phyloP scores from a whole-genome alignment of 2,329 filamentous ascomycete species.

The Alternaria ethzedia region DNA sequence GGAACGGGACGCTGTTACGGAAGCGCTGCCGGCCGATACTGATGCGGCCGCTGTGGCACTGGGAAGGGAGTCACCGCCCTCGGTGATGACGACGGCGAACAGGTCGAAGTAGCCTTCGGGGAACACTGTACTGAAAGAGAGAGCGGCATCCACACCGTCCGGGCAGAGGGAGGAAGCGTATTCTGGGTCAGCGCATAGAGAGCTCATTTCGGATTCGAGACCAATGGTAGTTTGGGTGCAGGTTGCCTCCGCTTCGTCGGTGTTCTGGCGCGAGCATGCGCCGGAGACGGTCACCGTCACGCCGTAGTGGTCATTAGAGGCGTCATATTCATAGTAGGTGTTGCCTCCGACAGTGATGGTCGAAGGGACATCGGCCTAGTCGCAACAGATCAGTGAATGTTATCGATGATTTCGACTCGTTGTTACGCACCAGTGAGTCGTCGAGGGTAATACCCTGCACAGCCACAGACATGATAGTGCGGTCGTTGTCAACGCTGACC shows the following conservation, averaged over 20 bases:
- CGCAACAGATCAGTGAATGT: background rate
- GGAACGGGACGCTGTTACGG: background rate
- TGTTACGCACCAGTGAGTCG: background rate
- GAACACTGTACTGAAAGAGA: background rate
- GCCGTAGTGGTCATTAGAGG: conserved; percentile 8
- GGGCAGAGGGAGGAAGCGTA: background rate
- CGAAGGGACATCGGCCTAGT: background rate
- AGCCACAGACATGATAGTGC: conserved; percentile 26
- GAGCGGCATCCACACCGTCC: background rate
- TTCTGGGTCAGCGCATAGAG: conserved; percentile 11
- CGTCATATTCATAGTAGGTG: conserved; percentile 23
- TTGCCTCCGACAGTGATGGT: conserved; percentile 25
- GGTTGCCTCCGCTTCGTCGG: conserved; percentile 16
- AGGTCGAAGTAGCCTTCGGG: conserved; percentile 20
- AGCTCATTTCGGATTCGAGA: conserved; percentile 7
- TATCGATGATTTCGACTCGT: background rate
- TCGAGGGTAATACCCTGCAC: conserved; percentile 1
- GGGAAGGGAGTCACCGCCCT: conserved; percentile 33
- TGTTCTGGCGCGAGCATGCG: conserved; percentile 18
- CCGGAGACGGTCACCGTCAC: conserved; percentile 15
- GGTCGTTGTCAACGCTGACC: conserved; percentile 24
- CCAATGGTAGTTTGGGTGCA: conserved; percentile 22
- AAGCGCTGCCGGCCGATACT: conserved; percentile 18
- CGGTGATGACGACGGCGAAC: conserved; percentile 35
- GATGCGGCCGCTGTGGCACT: conserved; percentile 29